Percentiles rank a stretch among this genome's conserved stretches.
Conservation (phyloP, 345 rosid species). For the Gynandropsis gynandra region DNA sequence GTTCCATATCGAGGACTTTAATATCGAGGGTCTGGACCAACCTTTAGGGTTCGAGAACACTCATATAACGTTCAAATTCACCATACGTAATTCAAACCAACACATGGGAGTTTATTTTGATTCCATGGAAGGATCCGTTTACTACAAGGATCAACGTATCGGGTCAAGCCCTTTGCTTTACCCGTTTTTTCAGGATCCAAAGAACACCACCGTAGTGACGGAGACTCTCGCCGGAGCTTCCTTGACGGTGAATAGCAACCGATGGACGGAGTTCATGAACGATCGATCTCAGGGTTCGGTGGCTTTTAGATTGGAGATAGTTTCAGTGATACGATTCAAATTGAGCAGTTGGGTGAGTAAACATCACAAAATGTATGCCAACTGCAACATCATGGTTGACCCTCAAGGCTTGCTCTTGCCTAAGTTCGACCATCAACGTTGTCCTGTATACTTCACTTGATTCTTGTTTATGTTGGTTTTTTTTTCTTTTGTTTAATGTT, state of each 20-base stretch:
- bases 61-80: constrained; percentile 49
- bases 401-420: constrained; percentile 53
- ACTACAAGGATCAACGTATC: constrained; percentile 50
- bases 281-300: constrained; percentile 56
- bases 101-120: constrained; percentile 56
- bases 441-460: constrained; percentile 76
- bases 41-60: constrained; percentile 49
- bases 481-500: constrained; percentile 8
- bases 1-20: constrained; percentile 42
- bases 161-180: constrained; percentile 41
- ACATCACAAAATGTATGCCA: constrained; percentile 60
- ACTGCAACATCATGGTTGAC: constrained; percentile 48
- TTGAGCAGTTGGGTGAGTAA: constrained; percentile 52
- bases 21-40: constrained; percentile 47
- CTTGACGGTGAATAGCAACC: constrained; percentile 41
- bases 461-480: constrained; percentile 11
- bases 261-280: constrained; percentile 58
- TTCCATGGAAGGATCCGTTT: constrained; percentile 42
- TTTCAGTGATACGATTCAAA: constrained; percentile 51
- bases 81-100: constrained; percentile 63
- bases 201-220: constrained; percentile 42
- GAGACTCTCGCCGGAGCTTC: constrained; percentile 48
- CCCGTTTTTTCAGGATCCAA: constrained; percentile 61
- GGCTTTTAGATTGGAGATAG: constrained; percentile 51
- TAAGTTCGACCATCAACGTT: constrained; percentile 39